A percentile compares a stretch with the other conserved stretches of the same genome.
These are phyloP conservation scores for Plantago rigida DNA, from an alignment of 305 asterid genomes.

Conservation along the genomic window DNA sequence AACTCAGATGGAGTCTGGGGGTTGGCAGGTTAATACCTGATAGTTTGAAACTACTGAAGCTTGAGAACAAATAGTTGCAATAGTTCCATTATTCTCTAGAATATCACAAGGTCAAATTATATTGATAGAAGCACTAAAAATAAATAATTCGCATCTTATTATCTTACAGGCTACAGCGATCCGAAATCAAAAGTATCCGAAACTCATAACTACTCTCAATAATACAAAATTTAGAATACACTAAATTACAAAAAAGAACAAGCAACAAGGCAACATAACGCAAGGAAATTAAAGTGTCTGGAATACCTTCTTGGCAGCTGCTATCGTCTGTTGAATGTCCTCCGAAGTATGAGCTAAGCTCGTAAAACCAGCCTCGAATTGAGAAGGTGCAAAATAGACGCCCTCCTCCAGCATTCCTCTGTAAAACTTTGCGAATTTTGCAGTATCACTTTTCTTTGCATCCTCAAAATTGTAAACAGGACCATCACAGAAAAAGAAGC, in stretches of 20 bases:
- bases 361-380: slow-evolving; percentile 94
- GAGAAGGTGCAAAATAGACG: slow-evolving; percentile 87
- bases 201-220: slow-evolving; percentile 22
- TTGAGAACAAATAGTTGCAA: slow-evolving; percentile 1
- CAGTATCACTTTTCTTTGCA: slow-evolving; percentile 83
- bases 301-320: slow-evolving; percentile 83
- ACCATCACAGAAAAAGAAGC: slow-evolving; percentile 82
- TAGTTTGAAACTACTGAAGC: slow-evolving; percentile 1
- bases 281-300: slow-evolving; percentile 32
- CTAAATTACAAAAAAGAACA: slow-evolving; percentile 24
- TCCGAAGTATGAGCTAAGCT: slow-evolving; percentile 69
- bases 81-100: background rate
- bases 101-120: too few species aligned
- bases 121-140: too few species aligned
- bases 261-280: slow-evolving; percentile 19
- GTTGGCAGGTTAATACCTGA: too few species aligned
- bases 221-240: slow-evolving; percentile 26
- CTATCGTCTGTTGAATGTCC: slow-evolving; percentile 71
- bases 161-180: slow-evolving; percentile 26
- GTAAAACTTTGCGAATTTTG: slow-evolving; percentile 64
- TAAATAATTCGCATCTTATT: too few species aligned
- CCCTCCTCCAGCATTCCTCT: slow-evolving; percentile 95
- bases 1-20: slow-evolving; percentile 10
- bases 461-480: slow-evolving; percentile 72
- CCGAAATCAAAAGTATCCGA: slow-evolving; percentile 23